These are phyloP conservation scores for Citeromyces hawaiiensis DNA, from an alignment of 1,139 yeast genomes.

Conservation along the genomic window DNA sequence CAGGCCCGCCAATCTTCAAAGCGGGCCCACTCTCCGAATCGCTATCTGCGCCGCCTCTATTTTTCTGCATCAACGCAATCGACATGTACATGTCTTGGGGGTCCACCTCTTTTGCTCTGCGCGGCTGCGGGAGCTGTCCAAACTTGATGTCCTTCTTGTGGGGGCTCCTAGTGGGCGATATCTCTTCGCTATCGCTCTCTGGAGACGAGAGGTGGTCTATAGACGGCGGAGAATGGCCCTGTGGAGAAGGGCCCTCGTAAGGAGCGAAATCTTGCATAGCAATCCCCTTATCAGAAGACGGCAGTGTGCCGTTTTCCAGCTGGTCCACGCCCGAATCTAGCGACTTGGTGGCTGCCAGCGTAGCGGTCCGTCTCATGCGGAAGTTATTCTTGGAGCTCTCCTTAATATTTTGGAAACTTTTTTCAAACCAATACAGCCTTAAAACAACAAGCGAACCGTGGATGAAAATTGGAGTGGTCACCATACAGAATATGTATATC, in stretches of 20 bases:
- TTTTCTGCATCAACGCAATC: slow-evolving; percentile 59
- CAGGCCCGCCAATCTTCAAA: slow-evolving; percentile 66
- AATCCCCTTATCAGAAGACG: not conserved
- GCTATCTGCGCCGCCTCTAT: slow-evolving; percentile 19
- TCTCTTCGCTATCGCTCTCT: slow-evolving; percentile 2
- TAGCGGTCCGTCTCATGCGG: slow-evolving; percentile 69
- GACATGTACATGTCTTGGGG: slow-evolving; percentile 82
- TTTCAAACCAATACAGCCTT: slow-evolving; percentile 83
- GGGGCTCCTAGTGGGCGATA: slow-evolving; percentile 3
- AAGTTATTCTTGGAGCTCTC: slow-evolving; percentile 60
- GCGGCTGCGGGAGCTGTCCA: slow-evolving; percentile 30
- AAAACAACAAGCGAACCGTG: slow-evolving; percentile 70
- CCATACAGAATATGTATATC: slow-evolving; percentile 41
- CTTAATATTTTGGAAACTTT: slow-evolving; percentile 74
- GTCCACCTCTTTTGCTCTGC: slow-evolving; percentile 37
- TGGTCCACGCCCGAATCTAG: slow-evolving; percentile 5
- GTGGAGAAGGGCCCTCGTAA: not conserved
- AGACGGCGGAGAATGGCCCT: slow-evolving; percentile 4
- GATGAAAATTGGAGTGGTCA: slow-evolving; percentile 83
- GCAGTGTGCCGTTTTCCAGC: not conserved
- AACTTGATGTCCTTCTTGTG: slow-evolving; percentile 20
- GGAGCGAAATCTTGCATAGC: slow-evolving; percentile 6
- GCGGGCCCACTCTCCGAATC: slow-evolving; percentile 67
- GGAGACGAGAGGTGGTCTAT: slow-evolving; percentile 27
- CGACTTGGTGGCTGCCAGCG: slow-evolving; percentile 45